Evolutionary conservation across 768 basidiomycete genomes (phyloP), one percentile per base, ranked within the genome.

Genomic region (Serendipita sp.): DNA sequence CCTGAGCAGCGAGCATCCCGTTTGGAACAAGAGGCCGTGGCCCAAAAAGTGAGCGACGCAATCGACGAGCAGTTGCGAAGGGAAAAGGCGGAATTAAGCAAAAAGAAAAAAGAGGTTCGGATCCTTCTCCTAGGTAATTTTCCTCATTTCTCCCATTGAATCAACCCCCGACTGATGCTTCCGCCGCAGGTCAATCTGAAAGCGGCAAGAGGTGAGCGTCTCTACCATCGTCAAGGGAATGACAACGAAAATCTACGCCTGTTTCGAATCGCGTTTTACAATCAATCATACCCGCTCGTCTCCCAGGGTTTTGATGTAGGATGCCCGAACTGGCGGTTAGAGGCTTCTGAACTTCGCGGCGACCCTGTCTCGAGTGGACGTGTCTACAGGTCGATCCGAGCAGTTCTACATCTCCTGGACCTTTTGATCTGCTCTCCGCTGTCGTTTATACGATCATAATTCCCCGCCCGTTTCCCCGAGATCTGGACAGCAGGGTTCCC

Each of bases 91-190:
- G 74, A 75, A 63, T 65, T 72, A 64, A 74, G 75, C 65, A 79
- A 76, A 68, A 73, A 68, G 66, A 70, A 69, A 32, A 70, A 73
- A 24, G 75, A 76, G 13, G 76, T 78, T 18, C 82, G 80, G 70
- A 76, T 85, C 15, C 74, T 86, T 28, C 74, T 86, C 46, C 76
- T 85, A 45, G 85, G 84, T 84, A 48, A 56, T 80, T 65, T 53
- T n/a, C 16, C 13, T 7, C 48, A 18, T 18, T 51, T 51, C 5
- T 51, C 16, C 30, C 8, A 18, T 32, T n/a, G 48, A 18, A 8
- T 51, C 48, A 5, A 2, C 48, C 48, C 48, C 8, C 24, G n/a
- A 18, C n/a, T 51, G 48, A 32, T 2, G 8, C 63, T 66, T 66
- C 63, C 66, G 30, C 53, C 68, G 66, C 30, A 18, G n/a, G 48